These are phyloP conservation scores for Lotmaria passim DNA, from an alignment of 208 protist genomes.

Conservation along the genomic window DNA sequence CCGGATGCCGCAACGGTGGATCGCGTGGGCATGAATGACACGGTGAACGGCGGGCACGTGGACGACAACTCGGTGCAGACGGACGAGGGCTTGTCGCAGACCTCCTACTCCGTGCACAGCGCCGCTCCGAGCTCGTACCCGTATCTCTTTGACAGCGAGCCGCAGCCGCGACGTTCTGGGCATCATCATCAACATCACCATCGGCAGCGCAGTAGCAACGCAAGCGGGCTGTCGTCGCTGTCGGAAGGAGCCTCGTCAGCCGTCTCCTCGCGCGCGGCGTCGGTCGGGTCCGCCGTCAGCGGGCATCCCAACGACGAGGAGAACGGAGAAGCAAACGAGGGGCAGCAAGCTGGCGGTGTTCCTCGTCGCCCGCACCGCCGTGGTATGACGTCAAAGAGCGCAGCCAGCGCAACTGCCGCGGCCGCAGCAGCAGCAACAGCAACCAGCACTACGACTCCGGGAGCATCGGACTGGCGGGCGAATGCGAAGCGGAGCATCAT, in stretches of 20 bases:
- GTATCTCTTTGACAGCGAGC: constrained; percentile 34
- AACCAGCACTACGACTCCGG: too few species aligned
- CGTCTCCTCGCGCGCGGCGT: constrained; percentile 39
- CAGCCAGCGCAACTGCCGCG: neutral
- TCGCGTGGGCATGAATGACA: neutral
- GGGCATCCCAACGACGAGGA: constrained; percentile 33
- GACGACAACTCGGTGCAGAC: constrained; percentile 17
- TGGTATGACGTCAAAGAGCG: neutral
- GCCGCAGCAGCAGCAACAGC: neutral
- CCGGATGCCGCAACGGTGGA: too few species aligned
- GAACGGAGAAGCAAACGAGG: constrained; percentile 16
- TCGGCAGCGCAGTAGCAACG: constrained; percentile 12
- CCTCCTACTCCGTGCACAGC: constrained; percentile 29
- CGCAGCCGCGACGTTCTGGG: too few species aligned
- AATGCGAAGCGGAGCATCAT: constrained; percentile 82
- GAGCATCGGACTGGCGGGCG: constrained; percentile 65
- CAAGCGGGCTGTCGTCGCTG: constrained; percentile 16
- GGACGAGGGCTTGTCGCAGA: constrained; percentile 29
- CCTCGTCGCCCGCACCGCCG: neutral
- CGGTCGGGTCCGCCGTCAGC: constrained; percentile 41
- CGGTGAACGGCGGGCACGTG: neutral
- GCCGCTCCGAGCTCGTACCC: constrained; percentile 36
- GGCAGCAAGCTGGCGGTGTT: neutral
- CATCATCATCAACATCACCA: constrained; percentile 18
- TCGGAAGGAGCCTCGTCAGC: constrained; percentile 12